A percentile compares a stretch with the other conserved stretches of the same genome.
These are phyloP conservation scores for Backusella luteola DNA, from an alignment of 192 early-diverging fungal genomes.

Conservation along the genomic window DNA sequence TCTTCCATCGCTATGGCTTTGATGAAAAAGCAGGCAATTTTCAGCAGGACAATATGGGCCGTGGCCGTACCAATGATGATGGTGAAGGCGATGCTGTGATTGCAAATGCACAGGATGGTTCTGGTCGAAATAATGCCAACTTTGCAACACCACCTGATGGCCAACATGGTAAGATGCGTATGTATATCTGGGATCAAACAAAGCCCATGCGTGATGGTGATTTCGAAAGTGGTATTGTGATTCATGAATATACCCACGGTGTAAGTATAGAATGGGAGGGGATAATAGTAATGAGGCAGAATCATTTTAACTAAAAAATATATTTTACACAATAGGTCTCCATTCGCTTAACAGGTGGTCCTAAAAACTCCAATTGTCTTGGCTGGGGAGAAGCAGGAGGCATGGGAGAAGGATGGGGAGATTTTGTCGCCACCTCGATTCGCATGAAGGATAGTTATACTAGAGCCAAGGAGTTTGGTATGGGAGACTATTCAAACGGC, in stretches of 20 bases:
- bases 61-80: conserved; percentile 37
- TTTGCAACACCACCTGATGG: conserved; percentile 96
- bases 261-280: conserved; percentile 34
- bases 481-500: conserved; percentile 80
- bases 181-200: conserved; percentile 89
- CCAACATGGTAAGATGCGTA: conserved; percentile 85
- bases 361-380: conserved; percentile 84
- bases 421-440: conserved; percentile 83
- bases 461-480: conserved; percentile 62
- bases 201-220: conserved; percentile 78
- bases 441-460: conserved; percentile 57
- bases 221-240: conserved; percentile 87
- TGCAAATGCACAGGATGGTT: conserved; percentile 89
- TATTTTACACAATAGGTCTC: conserved; percentile 30
- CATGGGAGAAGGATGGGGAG: conserved; percentile 97
- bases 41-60: conserved; percentile 86
- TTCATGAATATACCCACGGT: conserved; percentile 94
- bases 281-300: too few species aligned
- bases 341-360: conserved; percentile 88
- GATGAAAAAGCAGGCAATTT: conserved; percentile 91
- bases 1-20: conserved; percentile 89
- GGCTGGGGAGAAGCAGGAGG: conserved; percentile 84
- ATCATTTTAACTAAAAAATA: too few species aligned
- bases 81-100: conserved; percentile 72
- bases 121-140: conserved; percentile 90